Percentiles rank a stretch among this genome's conserved stretches.
These are phyloP conservation scores for Aspergillus persii DNA, from an alignment of 2,329 filamentous ascomycete species.

Conservation along the genomic window DNA sequence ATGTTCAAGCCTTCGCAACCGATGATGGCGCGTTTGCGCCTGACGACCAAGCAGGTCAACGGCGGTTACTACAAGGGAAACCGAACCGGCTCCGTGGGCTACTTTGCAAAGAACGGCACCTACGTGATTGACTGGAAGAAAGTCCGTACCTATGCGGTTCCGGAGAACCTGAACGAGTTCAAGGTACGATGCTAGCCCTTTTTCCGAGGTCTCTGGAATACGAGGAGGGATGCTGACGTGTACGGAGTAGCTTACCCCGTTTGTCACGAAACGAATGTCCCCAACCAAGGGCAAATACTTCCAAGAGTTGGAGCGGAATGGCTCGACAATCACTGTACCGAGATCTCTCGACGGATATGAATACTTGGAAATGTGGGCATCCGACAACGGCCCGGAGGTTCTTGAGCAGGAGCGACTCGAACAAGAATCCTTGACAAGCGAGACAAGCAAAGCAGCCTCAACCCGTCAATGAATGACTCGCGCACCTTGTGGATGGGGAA, in stretches of 20 bases:
- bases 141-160: constrained; percentile 86
- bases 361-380: constrained; percentile 40
- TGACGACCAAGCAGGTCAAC: constrained; percentile 91
- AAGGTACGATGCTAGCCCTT: constrained; percentile 54
- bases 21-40: constrained; percentile 69
- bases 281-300: constrained; percentile 35
- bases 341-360: constrained; percentile 35
- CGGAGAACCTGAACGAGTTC: constrained; percentile 65
- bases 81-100: constrained; percentile 81
- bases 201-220: not conserved
- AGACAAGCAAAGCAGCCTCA: not conserved
- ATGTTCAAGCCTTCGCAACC: constrained; percentile 46
- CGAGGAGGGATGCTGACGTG: not conserved
- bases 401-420: constrained; percentile 24
- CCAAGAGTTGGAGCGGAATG: constrained; percentile 30
- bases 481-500: not conserved
- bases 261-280: constrained; percentile 44
- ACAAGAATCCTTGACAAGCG: constrained; percentile 7
- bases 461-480: constrained; percentile 14
- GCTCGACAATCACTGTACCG: constrained; percentile 23
- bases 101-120: constrained; percentile 59
- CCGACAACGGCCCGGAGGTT: constrained; percentile 35
- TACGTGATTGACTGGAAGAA: constrained; percentile 83
- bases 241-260: constrained; percentile 43
- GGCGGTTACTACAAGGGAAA: constrained; percentile 98